phyloP scores from a whole-genome alignment of 352 stramenopile genomes.

The Phytopythium litorale region DNA sequence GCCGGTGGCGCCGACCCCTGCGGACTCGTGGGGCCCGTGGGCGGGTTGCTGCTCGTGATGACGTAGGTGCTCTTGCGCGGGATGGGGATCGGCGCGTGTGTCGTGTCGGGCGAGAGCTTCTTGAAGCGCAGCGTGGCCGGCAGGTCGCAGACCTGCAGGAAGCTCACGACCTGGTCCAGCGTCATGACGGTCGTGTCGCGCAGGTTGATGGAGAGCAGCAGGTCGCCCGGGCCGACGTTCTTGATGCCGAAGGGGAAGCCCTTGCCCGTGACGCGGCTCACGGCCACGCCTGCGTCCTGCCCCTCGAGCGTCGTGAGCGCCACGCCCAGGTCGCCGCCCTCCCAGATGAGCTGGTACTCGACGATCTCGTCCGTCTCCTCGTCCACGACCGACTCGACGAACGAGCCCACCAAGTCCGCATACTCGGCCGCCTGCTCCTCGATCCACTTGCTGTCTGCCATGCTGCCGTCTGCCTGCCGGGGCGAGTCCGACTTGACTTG shows the following conservation, averaged over 20 bases:
- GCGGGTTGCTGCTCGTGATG: slow-evolving; percentile 45
- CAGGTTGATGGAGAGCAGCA: slow-evolving; percentile 83
- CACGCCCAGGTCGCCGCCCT: slow-evolving; percentile 79
- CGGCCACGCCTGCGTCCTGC: slow-evolving; percentile 48
- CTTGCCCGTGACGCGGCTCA: slow-evolving; percentile 83
- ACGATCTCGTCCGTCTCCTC: slow-evolving; percentile 80
- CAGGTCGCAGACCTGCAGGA: slow-evolving; percentile 80
- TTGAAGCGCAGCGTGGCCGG: slow-evolving; percentile 85
- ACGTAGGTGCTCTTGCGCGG: slow-evolving; percentile 63
- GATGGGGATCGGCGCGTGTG: slow-evolving; percentile 30
- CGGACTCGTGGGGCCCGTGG: slow-evolving; percentile 47
- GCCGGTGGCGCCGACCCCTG: slow-evolving; percentile 42
- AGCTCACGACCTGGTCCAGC: slow-evolving; percentile 80
- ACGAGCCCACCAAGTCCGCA: slow-evolving; percentile 77
- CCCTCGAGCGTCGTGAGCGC: slow-evolving; percentile 76
- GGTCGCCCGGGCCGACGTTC: slow-evolving; percentile 77
- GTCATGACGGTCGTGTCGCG: slow-evolving; percentile 74
- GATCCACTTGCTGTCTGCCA: slow-evolving; percentile 58
- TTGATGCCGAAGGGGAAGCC: slow-evolving; percentile 88
- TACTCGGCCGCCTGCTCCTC: slow-evolving; percentile 86
- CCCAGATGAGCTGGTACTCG: slow-evolving; percentile 89
- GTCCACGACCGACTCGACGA: slow-evolving; percentile 82
- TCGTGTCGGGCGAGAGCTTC: slow-evolving; percentile 62
- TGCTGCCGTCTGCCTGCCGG: slow-evolving; percentile 1
- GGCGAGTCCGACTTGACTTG: too few relatives aligned